Conservation (phyloP, 192 early-diverging fungal genomes). For the Paraglomus brasilianum region DNA sequence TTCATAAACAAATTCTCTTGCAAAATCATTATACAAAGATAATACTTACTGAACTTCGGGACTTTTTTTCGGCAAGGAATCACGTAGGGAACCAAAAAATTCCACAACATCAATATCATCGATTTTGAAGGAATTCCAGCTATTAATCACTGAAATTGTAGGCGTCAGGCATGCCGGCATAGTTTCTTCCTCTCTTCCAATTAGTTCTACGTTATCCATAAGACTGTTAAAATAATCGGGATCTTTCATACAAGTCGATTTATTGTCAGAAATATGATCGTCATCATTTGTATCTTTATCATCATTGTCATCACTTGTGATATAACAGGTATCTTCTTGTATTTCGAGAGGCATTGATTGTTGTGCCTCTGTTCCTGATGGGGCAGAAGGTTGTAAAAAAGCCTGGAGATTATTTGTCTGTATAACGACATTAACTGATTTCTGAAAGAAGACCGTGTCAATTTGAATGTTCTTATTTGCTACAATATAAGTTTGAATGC, state of each 20-base stretch:
- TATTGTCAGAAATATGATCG: constrained; percentile 17
- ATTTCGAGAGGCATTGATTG: no score
- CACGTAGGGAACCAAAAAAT: constrained; percentile 6
- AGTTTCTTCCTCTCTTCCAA: constrained; percentile 16
- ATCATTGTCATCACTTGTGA: no score
- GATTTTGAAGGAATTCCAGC: not conserved
- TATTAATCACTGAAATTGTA: not conserved
- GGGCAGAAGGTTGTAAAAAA: no score
- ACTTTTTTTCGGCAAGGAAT: constrained; percentile 5
- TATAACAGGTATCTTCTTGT: no score
- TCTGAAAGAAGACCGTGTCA: constrained; percentile 14
- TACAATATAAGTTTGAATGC: constrained; percentile 17
- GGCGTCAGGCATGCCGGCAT: not conserved
- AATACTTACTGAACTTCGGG: constrained; percentile 26
- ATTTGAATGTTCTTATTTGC: constrained; percentile 23
- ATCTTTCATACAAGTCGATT: constrained; percentile 20
- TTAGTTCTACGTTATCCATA: constrained; percentile 2
- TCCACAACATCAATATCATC: constrained; percentile 3
- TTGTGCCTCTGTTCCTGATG: no score
- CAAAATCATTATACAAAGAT: not conserved
- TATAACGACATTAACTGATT: constrained; percentile 11
- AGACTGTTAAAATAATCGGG: constrained; percentile 15
- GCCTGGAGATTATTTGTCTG: not conserved
- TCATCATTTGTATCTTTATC: constrained; percentile 17
- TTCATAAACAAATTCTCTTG: constrained; percentile 10